Evolutionary conservation across 768 basidiomycete species (phyloP).

Genomic region (Suillus spraguei): DNA sequence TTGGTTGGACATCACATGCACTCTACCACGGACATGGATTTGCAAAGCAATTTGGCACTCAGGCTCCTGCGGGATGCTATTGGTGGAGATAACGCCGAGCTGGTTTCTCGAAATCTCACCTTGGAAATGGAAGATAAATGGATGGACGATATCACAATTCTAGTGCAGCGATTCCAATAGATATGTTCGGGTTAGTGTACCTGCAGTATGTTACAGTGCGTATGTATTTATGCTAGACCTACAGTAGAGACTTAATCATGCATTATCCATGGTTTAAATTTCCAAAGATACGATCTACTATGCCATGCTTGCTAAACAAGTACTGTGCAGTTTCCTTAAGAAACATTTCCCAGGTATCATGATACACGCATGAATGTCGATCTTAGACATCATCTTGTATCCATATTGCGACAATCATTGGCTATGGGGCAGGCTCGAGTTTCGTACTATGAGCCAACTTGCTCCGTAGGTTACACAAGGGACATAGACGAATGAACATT

Average conservation of each 20-base stretch:
- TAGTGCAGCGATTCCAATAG: constrained; percentile 41
- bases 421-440: constrained; percentile 18
- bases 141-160: constrained; percentile 52
- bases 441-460: constrained; percentile 34
- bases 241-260: not conserved
- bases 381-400: not conserved
- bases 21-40: constrained; percentile 18
- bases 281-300: not conserved
- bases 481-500: constrained; percentile 64
- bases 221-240: constrained; percentile 18
- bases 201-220: constrained; percentile 9
- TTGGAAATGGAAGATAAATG: constrained; percentile 53
- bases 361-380: constrained; percentile 4
- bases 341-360: not conserved
- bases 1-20: constrained; percentile 33
- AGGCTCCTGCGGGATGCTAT: constrained; percentile 43
- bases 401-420: constrained; percentile 6
- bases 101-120: constrained; percentile 46
- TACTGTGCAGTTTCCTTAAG: not conserved
- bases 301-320: constrained; percentile 5
- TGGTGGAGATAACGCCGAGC: constrained; percentile 42
- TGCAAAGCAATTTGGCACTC: constrained; percentile 39
- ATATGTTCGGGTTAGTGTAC: not conserved
- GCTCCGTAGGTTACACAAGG: constrained; percentile 47
- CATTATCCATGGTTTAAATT: constrained; percentile 3